Base-by-base conservation (phyloP, 352 stramenopile species). In the Phytopythium oedochilum region DNA sequence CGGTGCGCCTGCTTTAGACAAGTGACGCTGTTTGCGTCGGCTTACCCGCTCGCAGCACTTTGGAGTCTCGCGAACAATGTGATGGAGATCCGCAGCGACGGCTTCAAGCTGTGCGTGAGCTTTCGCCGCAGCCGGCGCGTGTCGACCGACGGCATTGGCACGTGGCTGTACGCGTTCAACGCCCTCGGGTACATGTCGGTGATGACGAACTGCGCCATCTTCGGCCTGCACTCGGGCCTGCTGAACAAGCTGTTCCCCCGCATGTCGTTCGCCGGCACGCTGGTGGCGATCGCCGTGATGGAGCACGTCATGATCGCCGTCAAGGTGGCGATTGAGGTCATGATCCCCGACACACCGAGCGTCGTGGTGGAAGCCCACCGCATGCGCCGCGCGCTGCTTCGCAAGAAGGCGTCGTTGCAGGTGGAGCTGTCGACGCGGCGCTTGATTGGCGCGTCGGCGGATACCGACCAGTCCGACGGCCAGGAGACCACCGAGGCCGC, bases 31-130 rank as follows among this genome's bases (percentile, higher is more conserved):
- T 98, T 98, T 67, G 96, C 91, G 52, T 86, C 95, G 4, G 88
- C 96, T 10, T 89, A 98, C 34, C 95, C 95, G 26, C 80, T 98
- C 23, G 96, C 92, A 11, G 94, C 93, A 15, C 61, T 98, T 7
- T 96, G 96, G 69, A 89, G 86, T 58, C 74, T 98, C 5, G 75
- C 88, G 40, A 98, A 98, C 71, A 97, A 98, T 63, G 70, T 98
- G 20, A 75, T 98, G 57, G 94, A 97, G 57, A 98, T 98, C 67
- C 87, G 94, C 44, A 93, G 96, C 35, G 93, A 98, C 65, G 95
- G 84, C 9, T 98, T 98, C 70, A 98, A 98, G 65, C 77, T 98
- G 47, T 89, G 87, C 40, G 70, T 91, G 32, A 90, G 82, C 47
- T 89, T 82, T 66, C 82, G 83, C 7, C 85, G 91, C 53, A 84